phyloP scores from a whole-genome alignment of 495 filamentous ascomycete species.

The Podospora conica region DNA sequence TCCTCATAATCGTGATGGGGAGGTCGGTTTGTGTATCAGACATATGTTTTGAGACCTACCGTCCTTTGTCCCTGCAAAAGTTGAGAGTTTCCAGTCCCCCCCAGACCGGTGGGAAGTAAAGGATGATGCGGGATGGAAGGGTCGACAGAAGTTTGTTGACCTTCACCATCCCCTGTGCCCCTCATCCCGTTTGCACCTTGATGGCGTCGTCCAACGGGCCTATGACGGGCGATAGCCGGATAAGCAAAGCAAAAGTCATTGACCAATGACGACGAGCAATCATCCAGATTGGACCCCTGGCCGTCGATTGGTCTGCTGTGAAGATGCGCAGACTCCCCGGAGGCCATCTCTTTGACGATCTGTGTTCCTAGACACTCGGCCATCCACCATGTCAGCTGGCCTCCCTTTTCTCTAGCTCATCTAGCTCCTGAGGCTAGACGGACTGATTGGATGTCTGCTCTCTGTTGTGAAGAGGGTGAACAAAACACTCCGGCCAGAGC shows the following conservation, averaged over 20 bases:
- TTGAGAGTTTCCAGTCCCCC: not conserved
- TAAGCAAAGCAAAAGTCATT: not conserved
- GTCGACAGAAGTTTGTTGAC: not conserved
- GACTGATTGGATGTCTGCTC: not conserved
- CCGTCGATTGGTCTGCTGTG: not conserved
- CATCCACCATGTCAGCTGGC: not conserved
- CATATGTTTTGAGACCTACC: not conserved
- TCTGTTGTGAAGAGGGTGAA: not conserved
- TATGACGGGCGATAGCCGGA: not conserved
- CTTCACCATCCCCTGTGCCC: no score
- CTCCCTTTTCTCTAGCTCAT: not conserved
- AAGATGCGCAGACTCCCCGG: not conserved
- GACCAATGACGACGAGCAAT: constrained; percentile 1
- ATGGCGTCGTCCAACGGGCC: not conserved
- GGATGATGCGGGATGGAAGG: no score
- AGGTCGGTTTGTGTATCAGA: not conserved
- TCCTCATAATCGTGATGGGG: not conserved
- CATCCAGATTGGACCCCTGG: not conserved
- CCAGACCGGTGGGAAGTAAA: no score
- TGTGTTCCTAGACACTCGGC: not conserved
- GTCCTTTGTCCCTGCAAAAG: not conserved
- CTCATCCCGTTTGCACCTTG: no score
- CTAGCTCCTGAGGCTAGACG: not conserved
- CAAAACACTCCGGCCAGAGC: not conserved
- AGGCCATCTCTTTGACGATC: not conserved